A percentile compares a stretch with the other conserved stretches of the same genome.
Evolutionary conservation across 805 yeast species (phyloP).

Genomic region (Suhomyces tanzawaensis): DNA sequence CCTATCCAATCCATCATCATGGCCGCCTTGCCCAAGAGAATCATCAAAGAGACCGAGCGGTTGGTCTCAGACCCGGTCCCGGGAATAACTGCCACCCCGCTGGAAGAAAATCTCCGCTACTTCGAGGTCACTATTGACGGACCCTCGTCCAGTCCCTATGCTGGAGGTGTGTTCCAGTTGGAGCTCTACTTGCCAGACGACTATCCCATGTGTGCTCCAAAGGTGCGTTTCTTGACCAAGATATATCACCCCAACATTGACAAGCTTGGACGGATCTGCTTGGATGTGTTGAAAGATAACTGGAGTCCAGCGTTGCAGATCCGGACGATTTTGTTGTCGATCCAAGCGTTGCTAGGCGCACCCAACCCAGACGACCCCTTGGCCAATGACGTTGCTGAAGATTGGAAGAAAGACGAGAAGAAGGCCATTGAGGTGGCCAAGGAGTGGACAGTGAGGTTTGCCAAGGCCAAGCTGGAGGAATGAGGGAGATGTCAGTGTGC

Average conservation of each 20-base stretch:
- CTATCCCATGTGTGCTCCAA: constrained; percentile 97
- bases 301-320: constrained; percentile 99
- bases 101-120: constrained; percentile 89
- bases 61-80: constrained; percentile 93
- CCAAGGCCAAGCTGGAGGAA: constrained; percentile 25
- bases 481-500: not conserved
- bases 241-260: constrained; percentile 97
- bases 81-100: constrained; percentile 90
- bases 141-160: constrained; percentile 88
- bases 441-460: constrained; percentile 69
- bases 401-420: constrained; percentile 85
- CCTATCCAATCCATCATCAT: constrained; percentile 24
- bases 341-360: constrained; percentile 90
- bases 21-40: constrained; percentile 82
- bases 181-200: constrained; percentile 94
- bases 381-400: constrained; percentile 96
- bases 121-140: constrained; percentile 92
- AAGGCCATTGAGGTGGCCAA: constrained; percentile 78
- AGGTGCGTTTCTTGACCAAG: constrained; percentile 87
- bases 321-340: constrained; percentile 83
- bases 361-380: constrained; percentile 98
- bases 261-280: constrained; percentile 89
- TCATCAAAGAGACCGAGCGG: constrained; percentile 94
- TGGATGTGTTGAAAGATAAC: constrained; percentile 90
- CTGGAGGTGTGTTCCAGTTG: constrained; percentile 70